Evolutionary conservation across 116 monocot species (phyloP), one percentile per base, ranked within the genome.

Genomic region (Trichopus zeylanicus): DNA sequence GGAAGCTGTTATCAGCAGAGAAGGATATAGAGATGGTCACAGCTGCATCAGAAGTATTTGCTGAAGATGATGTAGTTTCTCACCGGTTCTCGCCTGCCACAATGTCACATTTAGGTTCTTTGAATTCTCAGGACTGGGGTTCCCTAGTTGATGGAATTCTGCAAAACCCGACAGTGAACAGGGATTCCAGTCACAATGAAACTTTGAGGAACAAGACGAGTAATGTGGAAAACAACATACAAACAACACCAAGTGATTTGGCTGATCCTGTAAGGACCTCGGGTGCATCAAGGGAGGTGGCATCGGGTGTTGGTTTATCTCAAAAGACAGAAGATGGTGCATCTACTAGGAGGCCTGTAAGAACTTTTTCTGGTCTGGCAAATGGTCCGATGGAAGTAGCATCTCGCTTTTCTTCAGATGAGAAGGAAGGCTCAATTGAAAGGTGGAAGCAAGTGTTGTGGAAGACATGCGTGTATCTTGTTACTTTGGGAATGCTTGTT

Each of bases 81-180:
- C 89, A 89, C 60, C 67, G 78, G 15, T 89, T 89, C 38, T 89
- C 89, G 16, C 89, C 88, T 2, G 88, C 89, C 0, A 83, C 79
- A 0, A 75, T 81, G 86, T 86, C 83, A 0, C 86, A 91, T 48
- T 26, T 34, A 23, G 39, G 32, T 42, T 76, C 66, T 31, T 1
- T 27, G 8, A 70, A 61, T 7, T 66, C 58, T 52, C 71, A 34
- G 18, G 65, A 75, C 4, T 26, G 31, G 62, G 56, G 24, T 54
- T 53, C 56, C 12, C 46, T 49, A 4, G 25, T 68, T 20, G 79
- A 76, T 29, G 48, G 48, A 0, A 48, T 61, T 8, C 5, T 60
- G 29, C 65, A 42, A 18, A 67, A 19, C 53, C 35, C 31, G 10
- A 23, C 54, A 1, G 0, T 26, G 28, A 37, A 60, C 10, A 48